These are phyloP conservation scores for Solanum hybrid DNA, from an alignment of 305 asterid genomes.

Conservation along the genomic window DNA sequence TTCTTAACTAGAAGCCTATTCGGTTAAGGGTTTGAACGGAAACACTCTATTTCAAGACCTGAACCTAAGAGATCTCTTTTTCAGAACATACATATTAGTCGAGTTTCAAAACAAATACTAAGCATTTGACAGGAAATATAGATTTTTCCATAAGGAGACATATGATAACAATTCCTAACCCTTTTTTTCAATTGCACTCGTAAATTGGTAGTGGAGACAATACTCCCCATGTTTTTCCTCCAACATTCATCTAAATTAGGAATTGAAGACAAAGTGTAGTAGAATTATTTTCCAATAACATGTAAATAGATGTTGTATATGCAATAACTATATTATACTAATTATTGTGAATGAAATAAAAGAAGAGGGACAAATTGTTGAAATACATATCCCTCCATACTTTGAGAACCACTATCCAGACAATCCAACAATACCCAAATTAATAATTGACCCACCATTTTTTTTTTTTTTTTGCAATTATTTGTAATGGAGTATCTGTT, in stretches of 20 bases:
- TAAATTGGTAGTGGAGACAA: slow-evolving; percentile 8
- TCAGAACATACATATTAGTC: neutral
- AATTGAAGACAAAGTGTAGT: neutral
- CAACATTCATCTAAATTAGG: neutral
- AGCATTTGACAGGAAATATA: neutral
- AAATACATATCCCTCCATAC: neutral
- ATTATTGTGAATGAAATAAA: neutral
- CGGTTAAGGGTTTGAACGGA: neutral
- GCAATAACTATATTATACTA: neutral
- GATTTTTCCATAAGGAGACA: slow-evolving; percentile 18
- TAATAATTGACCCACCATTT: slow-evolving; percentile 30
- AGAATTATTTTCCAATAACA: neutral
- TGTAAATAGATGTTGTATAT: neutral
- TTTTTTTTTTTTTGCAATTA: neutral
- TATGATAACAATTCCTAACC: slow-evolving; percentile 21
- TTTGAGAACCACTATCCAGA: slow-evolving; percentile 17
- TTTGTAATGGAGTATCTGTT: slow-evolving; percentile 25
- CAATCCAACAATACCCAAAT: slow-evolving; percentile 13
- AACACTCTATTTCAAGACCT: too few relatives aligned
- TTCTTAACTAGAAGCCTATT: neutral
- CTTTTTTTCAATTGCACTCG: slow-evolving; percentile 21
- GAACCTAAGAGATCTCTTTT: too few relatives aligned
- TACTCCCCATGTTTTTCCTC: neutral
- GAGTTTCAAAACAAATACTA: neutral
- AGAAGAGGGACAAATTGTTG: neutral